Base-by-base conservation (phyloP, 1,139 yeast species). In the Candida sanyaensis region DNA sequence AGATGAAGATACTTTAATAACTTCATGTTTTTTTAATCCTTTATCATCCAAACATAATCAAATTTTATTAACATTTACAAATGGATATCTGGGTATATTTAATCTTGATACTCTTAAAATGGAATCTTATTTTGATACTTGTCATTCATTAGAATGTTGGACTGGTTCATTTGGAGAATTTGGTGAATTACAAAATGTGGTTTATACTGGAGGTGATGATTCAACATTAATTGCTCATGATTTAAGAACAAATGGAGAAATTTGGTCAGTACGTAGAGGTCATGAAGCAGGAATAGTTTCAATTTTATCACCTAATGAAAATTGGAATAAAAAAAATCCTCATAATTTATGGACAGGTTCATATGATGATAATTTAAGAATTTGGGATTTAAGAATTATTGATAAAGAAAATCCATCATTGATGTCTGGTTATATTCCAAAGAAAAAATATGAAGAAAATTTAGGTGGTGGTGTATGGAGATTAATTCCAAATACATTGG, bases 381-480 rank as follows among this genome's bases (percentile, higher is more conserved):
- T 81, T 0, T 70, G 90, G 42, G 98, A 92, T 63, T 62, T 90
- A 40, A 69, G 96, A 49, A 76, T 81, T 53, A 68, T 78, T n/a
- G 80, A 73, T 37, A 60, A 58, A 33, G 46, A 50, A 2, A 63
- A 63, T 41, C 74, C 76, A 1, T 64, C 65, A 10, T 62, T 81
- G 43, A 65, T 77, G 8, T 65, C 69, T 12, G 80, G 84, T 1
- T 63, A 77, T 38, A 68, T 75, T 0, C 92, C 92, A 6, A 60
- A 64, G 44, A 69, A 69, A 1, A 54, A 63, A 5, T 62, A 71
- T 23, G 69, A 70, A 43, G 68, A 73, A 36, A 80, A 86, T 45
- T 69, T 92, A 1, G 93, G 92, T 1, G 98, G 98, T 6, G 99
- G 99, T 1, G 98, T 92, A 2, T 93, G 99, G 99, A 72, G 96